Evolutionary conservation across 225 moss, liverwort and hornwort species (phyloP), one percentile per base, ranked within the genome.

Genomic region (Ulota crispa): DNA sequence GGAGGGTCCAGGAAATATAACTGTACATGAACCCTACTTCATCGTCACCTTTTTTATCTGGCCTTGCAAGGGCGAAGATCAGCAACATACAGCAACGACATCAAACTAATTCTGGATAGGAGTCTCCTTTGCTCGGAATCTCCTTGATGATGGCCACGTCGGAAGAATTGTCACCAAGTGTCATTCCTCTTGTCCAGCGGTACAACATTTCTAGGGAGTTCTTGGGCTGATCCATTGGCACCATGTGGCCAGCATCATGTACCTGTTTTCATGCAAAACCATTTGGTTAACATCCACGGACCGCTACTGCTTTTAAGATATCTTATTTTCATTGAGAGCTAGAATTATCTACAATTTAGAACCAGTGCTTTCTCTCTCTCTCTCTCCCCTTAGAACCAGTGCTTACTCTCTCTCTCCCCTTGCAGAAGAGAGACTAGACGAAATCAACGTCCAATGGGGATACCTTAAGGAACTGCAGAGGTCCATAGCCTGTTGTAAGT

Each of bases 181-280:
- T 73, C 66, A 82, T 80, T 19, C 92, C 92, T 81, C 72, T 81
- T 59, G 92, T 92, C 90, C 90, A 92, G 30, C 92, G 89, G 50
- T 84, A 90, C 24, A 92, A 64, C 90, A 92, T 92, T 81, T 92
- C 92, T 0, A 92, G 85, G 59, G 92, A 83, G 47, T 87, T 88
- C 73, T 92, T 92, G 68, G 92, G 88, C 81, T 92, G 90, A 78
- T 92, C 92, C 92, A 92, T 92, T 43, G 92, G 92, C 52, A 92
- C 92, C 90, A 92, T 87, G 53, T 92, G 92, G 23, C 92, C 92
- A 67, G 92, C 92, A 78, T 88, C 83, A 61, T 87, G 85, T 26
- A 92, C 85, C 92, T 92, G 67, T 45, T 37, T 37, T 45, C 60
- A 77, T 32, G 68, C 45, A 72, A 3, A 39, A 82, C n/a, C 37